These are phyloP conservation scores for Colletotrichum cordylinicola DNA, from an alignment of 2,329 filamentous ascomycete species.

Conservation along the genomic window DNA sequence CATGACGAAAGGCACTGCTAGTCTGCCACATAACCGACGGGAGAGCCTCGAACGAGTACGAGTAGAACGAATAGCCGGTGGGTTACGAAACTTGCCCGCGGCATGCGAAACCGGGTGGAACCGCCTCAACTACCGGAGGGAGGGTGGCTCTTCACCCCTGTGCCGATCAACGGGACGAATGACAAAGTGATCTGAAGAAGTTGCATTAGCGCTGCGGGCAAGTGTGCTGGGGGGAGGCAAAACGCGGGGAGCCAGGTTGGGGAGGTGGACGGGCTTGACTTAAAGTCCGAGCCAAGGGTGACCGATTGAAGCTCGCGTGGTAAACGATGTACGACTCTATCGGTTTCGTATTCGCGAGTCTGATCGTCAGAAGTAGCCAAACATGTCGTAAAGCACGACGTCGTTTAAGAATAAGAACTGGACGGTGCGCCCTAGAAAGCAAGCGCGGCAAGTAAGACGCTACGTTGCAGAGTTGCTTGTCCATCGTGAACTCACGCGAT, in stretches of 20 bases:
- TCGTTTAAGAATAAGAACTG: background rate
- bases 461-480: background rate
- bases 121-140: background rate
- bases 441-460: background rate
- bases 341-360: slow-evolving; percentile 1
- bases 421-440: background rate
- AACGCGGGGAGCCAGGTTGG: background rate
- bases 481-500: background rate
- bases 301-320: background rate
- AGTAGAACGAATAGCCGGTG: background rate
- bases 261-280: background rate
- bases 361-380: background rate
- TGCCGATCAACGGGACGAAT: background rate
- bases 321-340: background rate
- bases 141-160: background rate
- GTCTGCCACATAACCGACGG: background rate
- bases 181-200: background rate
- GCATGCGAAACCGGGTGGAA: slow-evolving; percentile 7
- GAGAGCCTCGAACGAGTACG: background rate
- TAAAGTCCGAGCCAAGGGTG: background rate
- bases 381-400: background rate
- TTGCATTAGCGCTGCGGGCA: background rate
- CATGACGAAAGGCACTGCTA: background rate
- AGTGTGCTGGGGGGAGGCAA: background rate
- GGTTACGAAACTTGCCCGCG: background rate